phyloP scores from a whole-genome alignment of 2,329 filamentous ascomycete species.

The Calycina herbarum region DNA sequence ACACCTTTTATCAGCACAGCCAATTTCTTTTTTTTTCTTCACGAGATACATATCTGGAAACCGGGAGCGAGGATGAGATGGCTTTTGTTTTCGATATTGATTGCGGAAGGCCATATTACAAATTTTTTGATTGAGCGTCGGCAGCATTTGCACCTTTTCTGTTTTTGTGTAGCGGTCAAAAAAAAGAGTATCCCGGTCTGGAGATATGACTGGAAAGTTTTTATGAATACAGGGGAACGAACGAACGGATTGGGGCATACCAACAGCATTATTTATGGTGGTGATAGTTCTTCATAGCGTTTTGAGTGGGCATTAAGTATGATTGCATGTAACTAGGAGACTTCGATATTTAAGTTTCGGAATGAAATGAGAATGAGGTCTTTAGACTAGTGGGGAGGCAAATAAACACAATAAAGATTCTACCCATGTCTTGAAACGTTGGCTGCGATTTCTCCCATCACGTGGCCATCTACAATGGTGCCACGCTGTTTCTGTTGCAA shows the following conservation, averaged over 20 bases:
- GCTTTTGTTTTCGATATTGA: conserved; percentile 24
- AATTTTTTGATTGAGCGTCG: conserved; percentile 24
- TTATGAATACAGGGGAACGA: not conserved
- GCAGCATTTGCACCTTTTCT: conserved; percentile 28
- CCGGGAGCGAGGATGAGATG: conserved; percentile 19
- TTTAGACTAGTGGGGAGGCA: not conserved
- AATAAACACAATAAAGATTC: not conserved
- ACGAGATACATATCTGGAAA: conserved; percentile 17
- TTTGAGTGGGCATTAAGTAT: not conserved
- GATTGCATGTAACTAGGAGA: not conserved
- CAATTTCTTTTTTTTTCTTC: conserved; percentile 27
- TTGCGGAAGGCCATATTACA: conserved; percentile 21
- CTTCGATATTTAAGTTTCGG: not conserved
- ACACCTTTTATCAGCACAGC: conserved; percentile 25
- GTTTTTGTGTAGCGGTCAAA: conserved; percentile 29
- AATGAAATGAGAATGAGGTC: not conserved
- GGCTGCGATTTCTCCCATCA: not conserved
- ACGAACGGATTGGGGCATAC: conserved; percentile 1
- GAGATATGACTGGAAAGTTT: not conserved
- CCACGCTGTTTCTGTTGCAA: no score
- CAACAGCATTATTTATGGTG: conserved; percentile 2
- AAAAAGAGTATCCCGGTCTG: not conserved
- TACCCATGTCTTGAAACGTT: not conserved
- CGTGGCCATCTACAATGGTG: not conserved
- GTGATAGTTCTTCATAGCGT: conserved; percentile 2